Percentiles rank a stretch among this genome's conserved stretches.
These are phyloP conservation scores for Triticum urartu DNA, from an alignment of 176 grass and related monocot species.

Conservation along the genomic window DNA sequence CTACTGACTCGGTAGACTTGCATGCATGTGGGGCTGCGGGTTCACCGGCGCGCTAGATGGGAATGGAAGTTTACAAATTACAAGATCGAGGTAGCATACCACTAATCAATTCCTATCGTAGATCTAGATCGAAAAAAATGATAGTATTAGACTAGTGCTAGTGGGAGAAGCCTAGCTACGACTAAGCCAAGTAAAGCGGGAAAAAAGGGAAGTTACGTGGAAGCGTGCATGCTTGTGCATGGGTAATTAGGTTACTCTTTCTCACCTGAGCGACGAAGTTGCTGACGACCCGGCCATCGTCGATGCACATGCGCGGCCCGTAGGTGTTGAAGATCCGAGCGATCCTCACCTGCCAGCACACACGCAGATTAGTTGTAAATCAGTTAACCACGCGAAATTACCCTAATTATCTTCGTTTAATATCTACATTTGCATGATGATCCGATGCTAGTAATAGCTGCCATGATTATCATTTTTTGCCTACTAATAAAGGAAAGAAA, in stretches of 20 bases:
- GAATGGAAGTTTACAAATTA: not conserved
- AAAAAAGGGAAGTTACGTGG: not conserved
- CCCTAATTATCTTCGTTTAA: too few relatives aligned
- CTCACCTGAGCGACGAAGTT: conserved; percentile 93
- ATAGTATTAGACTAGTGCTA: not conserved
- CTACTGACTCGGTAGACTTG: not conserved
- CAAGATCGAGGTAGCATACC: not conserved
- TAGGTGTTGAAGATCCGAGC: conserved; percentile 98
- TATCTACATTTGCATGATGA: not conserved
- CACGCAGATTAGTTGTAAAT: not conserved
- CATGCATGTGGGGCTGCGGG: not conserved
- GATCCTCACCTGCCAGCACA: conserved; percentile 65
- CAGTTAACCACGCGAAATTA: not conserved
- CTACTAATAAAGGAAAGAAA: not conserved
- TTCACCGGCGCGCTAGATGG: not conserved
- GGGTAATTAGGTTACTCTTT: not conserved
- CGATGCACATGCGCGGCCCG: conserved; percentile 95
- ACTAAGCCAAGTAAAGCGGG: not conserved
- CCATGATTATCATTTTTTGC: not conserved
- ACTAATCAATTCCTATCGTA: not conserved
- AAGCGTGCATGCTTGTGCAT: conserved; percentile 3
- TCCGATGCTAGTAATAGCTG: not conserved
- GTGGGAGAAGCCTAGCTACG: not conserved
- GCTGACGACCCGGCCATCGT: conserved; percentile 95
- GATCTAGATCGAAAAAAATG: conserved; percentile 19